phyloP scores from a whole-genome alignment of 805 yeast species.

The Scheffersomyces amazonensis region DNA sequence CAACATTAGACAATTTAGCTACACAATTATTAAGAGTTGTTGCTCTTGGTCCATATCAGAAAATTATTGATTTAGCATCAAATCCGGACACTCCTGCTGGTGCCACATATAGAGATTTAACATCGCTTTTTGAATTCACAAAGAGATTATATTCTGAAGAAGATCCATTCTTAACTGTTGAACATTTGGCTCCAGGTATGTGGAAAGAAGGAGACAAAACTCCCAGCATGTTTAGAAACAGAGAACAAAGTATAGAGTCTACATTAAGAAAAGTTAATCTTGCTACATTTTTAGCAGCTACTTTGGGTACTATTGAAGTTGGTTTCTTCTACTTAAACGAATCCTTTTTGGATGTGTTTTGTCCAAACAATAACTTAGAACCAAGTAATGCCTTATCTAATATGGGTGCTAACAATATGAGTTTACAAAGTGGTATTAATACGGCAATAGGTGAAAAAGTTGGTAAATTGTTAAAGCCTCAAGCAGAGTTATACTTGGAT shows the following conservation, averaged over 20 bases:
- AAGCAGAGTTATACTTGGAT: slow-evolving; percentile 76
- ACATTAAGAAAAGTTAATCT: slow-evolving; percentile 82
- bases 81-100: slow-evolving; percentile 63
- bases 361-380: slow-evolving; percentile 64
- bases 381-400: slow-evolving; percentile 43
- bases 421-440: slow-evolving; percentile 31
- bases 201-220: slow-evolving; percentile 64
- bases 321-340: slow-evolving; percentile 87
- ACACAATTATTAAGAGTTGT: slow-evolving; percentile 74
- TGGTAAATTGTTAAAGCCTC: slow-evolving; percentile 72
- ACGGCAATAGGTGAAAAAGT: slow-evolving; percentile 37
- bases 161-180: slow-evolving; percentile 70
- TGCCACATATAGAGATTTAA: slow-evolving; percentile 62
- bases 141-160: slow-evolving; percentile 66
- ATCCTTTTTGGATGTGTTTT: slow-evolving; percentile 80
- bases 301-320: slow-evolving; percentile 78
- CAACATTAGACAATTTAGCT: slow-evolving; percentile 77
- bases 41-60: slow-evolving; percentile 73
- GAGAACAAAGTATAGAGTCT: slow-evolving; percentile 59
- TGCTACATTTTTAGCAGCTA: slow-evolving; percentile 84
- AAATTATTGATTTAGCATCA: slow-evolving; percentile 66
- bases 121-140: slow-evolving; percentile 76
- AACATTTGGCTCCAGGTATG: slow-evolving; percentile 67
- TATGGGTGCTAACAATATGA: slow-evolving; percentile 27
- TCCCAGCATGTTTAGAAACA: slow-evolving; percentile 54